These are phyloP conservation scores for Scleroderma citrinum DNA, from an alignment of 768 basidiomycete genomes.

Conservation along the genomic window DNA sequence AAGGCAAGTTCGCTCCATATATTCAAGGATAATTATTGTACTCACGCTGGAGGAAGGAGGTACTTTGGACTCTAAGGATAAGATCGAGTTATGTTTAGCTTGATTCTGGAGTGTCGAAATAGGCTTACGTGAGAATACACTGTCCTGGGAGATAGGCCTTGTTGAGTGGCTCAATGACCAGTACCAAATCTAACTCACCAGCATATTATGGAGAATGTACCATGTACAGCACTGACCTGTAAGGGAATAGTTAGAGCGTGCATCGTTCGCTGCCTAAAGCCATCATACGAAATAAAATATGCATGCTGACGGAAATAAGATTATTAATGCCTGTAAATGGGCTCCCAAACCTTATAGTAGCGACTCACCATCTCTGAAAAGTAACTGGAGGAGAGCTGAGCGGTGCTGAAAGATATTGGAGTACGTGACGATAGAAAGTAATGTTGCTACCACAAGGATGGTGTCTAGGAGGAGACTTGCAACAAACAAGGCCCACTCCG, in stretches of 20 bases:
- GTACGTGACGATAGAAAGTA: slow-evolving; percentile 5
- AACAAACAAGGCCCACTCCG: neutral
- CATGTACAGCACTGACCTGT: slow-evolving; percentile 3
- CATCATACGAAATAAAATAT: slow-evolving; percentile 2
- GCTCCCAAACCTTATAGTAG: neutral
- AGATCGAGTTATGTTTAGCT: neutral
- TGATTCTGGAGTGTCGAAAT: neutral
- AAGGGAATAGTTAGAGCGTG: neutral
- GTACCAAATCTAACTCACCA: slow-evolving; percentile 3
- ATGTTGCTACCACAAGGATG: neutral
- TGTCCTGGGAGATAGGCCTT: neutral
- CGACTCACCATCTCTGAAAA: slow-evolving; percentile 11
- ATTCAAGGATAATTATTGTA: neutral
- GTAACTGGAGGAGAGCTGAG: slow-evolving; percentile 2
- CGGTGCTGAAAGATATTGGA: slow-evolving; percentile 1
- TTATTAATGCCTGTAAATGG: neutral
- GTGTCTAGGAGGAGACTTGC: slow-evolving; percentile 8
- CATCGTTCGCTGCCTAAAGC: too few relatives aligned
- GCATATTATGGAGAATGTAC: neutral
- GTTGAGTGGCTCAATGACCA: neutral
- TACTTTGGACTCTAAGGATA: slow-evolving; percentile 1
- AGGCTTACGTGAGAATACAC: neutral
- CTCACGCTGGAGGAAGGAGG: slow-evolving; percentile 1
- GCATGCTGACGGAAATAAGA: neutral
- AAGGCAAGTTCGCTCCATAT: neutral